Conservation (phyloP, 139 green algal genomes). For the Chlamydomonas incerta region DNA sequence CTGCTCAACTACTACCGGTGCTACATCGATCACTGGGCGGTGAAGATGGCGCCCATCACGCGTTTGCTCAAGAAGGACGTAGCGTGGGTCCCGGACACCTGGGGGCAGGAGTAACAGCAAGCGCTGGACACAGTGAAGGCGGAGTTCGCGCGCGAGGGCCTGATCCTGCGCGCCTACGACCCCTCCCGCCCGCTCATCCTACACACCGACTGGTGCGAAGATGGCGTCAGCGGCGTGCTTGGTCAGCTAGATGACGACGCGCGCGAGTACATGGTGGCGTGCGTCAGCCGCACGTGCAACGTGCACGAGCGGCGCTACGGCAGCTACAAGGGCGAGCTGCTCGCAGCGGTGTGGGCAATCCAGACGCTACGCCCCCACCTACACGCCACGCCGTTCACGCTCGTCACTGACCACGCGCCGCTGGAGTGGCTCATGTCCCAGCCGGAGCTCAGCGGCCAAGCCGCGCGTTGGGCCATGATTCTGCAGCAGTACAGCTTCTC, state of each 20-base stretch:
- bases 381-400: neutral
- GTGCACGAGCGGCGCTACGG: slow-evolving; percentile 36
- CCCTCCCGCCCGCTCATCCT: neutral
- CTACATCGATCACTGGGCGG: neutral
- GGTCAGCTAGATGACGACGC: slow-evolving; percentile 47
- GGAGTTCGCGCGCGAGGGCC: neutral
- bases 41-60: neutral
- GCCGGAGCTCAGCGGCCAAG: slow-evolving; percentile 1
- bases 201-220: slow-evolving; percentile 6
- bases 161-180: neutral
- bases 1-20: slow-evolving; percentile 9
- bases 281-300: slow-evolving; percentile 41
- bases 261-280: slow-evolving; percentile 49
- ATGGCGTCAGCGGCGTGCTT: slow-evolving; percentile 53
- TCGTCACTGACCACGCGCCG: slow-evolving; percentile 42
- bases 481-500: slow-evolving; percentile 42
- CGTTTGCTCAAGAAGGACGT: neutral
- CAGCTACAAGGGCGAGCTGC: slow-evolving; percentile 49
- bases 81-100: neutral
- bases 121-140: slow-evolving; percentile 41
- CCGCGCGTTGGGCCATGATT: slow-evolving; percentile 46
- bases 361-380: slow-evolving; percentile 40
- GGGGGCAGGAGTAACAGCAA: neutral
- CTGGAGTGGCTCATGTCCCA: slow-evolving; percentile 38
- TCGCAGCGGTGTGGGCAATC: too few relatives aligned